Evolutionary conservation across 345 rosid species (phyloP), one percentile per base, ranked within the genome.

Genomic region (Erodium maritimum): DNA sequence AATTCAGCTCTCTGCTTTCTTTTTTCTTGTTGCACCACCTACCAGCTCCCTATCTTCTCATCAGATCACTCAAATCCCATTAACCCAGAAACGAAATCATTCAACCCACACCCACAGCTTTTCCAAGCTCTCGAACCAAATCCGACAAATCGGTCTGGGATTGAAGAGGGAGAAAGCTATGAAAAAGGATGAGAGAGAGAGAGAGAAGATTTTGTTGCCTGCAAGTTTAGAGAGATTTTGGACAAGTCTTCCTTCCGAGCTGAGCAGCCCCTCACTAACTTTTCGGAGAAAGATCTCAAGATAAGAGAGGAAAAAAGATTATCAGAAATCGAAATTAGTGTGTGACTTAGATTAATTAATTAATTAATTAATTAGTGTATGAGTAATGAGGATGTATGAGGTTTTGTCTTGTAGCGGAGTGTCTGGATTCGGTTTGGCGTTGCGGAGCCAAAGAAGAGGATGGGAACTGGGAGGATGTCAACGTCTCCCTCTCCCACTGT

Each of bases 51-150:
- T 19, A 12, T 19, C 3, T 61, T 71, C n/a, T n/a, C n/a, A n/a
- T n/a, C 81, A 72, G 75, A 75, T n/a, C 80, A 20, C 60, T 59
- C 65, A 69, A 54, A 57, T 75, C 76, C 76, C 82, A 67, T 50
- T 72, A 75, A 78, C 75, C 85, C 33, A 73, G 70, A 71, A 67
- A 61, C 69, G 58, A 75, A 77, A 83, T 77, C 75, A 79, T 79
- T 77, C 56, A 75, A 54, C 80, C 80, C 83, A 67, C 23, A 64
- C 45, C 63, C 21, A 19, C 23, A 29, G 17, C n/a, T 5, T 18
- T 22, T 24, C 61, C 58, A 69, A 69, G 58, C 63, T 60, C 37
- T 61, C 59, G 57, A n/a, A 48, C 62, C 59, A 62, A 54, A 33
- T 54, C 59, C 46, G 46, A 37, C 1, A 37, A 5, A 37, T 37